phyloP scores from a whole-genome alignment of 2,329 filamentous ascomycete species.

The Claviceps purpurea region DNA sequence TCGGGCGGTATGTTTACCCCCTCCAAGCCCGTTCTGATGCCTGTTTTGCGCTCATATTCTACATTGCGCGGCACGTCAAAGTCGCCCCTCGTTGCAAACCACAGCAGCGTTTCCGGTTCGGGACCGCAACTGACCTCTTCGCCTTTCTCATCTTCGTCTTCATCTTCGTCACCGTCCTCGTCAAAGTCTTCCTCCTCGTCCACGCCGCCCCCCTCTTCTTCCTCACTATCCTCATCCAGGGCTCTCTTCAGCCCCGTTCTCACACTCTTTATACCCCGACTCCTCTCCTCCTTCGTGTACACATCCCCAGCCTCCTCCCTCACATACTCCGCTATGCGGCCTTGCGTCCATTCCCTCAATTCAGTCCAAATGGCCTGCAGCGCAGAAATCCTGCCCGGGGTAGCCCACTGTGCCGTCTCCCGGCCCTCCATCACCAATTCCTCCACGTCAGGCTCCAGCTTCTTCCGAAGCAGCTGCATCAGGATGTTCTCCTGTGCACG shows the following conservation, averaged over 20 bases:
- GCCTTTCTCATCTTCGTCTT: slow-evolving; percentile 1
- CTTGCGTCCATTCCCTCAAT: slow-evolving; percentile 26
- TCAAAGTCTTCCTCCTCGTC: slow-evolving; percentile 23
- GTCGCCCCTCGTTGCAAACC: slow-evolving; percentile 31
- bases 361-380: slow-evolving; percentile 45
- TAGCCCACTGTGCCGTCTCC: slow-evolving; percentile 27
- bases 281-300: slow-evolving; percentile 60
- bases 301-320: slow-evolving; percentile 39
- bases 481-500: slow-evolving; percentile 54
- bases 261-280: slow-evolving; percentile 52
- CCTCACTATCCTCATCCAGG: slow-evolving; percentile 36
- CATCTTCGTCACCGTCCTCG: slow-evolving; percentile 13
- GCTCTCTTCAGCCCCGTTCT: slow-evolving; percentile 53
- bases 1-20: slow-evolving; percentile 21
- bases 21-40: slow-evolving; percentile 19
- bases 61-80: slow-evolving; percentile 31
- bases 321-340: slow-evolving; percentile 28
- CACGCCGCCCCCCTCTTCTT: slow-evolving; percentile 25
- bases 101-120: slow-evolving; percentile 34
- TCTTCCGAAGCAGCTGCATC: slow-evolving; percentile 63
- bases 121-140: slow-evolving; percentile 19
- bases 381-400: slow-evolving; percentile 28
- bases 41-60: slow-evolving; percentile 26
- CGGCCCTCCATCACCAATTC: slow-evolving; percentile 55
- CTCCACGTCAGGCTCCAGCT: slow-evolving; percentile 66